phyloP scores from a whole-genome alignment of 805 yeast genomes.

The Saccharomyces jurei region DNA sequence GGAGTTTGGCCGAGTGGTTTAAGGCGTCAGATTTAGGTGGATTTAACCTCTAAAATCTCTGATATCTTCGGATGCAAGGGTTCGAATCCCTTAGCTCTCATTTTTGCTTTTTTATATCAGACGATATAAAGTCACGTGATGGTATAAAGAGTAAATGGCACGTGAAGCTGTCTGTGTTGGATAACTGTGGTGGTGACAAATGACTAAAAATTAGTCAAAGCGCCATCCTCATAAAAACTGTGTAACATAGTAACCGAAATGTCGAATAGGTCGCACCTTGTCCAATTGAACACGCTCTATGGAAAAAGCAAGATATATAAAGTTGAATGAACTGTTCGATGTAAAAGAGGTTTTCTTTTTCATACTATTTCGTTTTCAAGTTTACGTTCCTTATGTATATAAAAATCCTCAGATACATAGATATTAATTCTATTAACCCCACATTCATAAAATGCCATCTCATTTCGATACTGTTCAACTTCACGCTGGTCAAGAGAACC shows the following conservation, averaged over 20 bases:
- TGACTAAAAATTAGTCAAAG: not conserved
- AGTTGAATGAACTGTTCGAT: not conserved
- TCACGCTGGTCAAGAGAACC: conserved; percentile 88
- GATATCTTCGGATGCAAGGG: not conserved
- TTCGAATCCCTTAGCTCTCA: not conserved
- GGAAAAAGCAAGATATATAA: not conserved
- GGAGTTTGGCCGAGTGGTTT: not conserved
- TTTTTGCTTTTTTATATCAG: not conserved
- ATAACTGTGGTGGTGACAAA: not conserved
- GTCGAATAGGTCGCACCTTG: not conserved
- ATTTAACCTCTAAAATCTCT: not conserved
- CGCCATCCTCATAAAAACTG: not conserved
- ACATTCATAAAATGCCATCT: conserved; percentile 35
- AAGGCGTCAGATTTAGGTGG: not conserved
- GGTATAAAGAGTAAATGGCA: not conserved
- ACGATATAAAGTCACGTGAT: not conserved
- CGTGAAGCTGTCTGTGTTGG: not conserved
- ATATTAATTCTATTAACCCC: not conserved
- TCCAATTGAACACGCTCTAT: not conserved
- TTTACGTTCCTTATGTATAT: not conserved
- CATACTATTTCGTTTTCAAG: not conserved
- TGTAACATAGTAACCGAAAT: not conserved
- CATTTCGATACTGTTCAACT: conserved; percentile 87
- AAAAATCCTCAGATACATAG: not conserved
- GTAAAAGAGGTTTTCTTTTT: not conserved